Conservation (phyloP, 805 yeast genomes). For the Ogataea siamensis region DNA sequence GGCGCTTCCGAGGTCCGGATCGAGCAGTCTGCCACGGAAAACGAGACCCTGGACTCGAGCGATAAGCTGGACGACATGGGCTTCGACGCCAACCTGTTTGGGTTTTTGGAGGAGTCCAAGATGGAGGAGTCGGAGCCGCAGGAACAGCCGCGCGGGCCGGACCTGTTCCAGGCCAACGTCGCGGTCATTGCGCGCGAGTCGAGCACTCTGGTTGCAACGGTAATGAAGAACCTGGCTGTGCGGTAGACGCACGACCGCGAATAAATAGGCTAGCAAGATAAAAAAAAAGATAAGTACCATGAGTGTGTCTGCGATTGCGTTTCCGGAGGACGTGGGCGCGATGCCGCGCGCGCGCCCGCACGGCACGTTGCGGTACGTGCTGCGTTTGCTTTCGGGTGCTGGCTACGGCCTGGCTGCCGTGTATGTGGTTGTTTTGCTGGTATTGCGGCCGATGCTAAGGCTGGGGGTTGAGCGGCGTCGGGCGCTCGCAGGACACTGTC, state of each 20-base stretch:
- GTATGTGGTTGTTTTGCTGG: slow-evolving; percentile 33
- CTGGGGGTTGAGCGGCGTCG: slow-evolving; percentile 40
- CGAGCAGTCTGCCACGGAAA: slow-evolving; percentile 5
- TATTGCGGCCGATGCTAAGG: slow-evolving; percentile 41
- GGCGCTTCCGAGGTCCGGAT: slow-evolving; percentile 13
- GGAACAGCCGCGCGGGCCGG: slow-evolving; percentile 1
- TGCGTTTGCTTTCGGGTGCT: slow-evolving; percentile 35
- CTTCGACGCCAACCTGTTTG: slow-evolving; percentile 31
- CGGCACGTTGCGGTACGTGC: slow-evolving; percentile 30
- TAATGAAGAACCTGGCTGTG: slow-evolving; percentile 6
- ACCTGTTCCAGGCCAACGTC: slow-evolving; percentile 6
- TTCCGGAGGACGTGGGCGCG: slow-evolving; percentile 31
- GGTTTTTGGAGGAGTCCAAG: slow-evolving; percentile 31
- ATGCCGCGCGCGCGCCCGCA: slow-evolving; percentile 20
- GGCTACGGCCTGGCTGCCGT: slow-evolving; percentile 34
- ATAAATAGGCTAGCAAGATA: slow-evolving; percentile 7
- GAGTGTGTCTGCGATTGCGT: slow-evolving; percentile 28
- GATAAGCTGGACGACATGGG: slow-evolving; percentile 21
- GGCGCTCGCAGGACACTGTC: slow-evolving; percentile 32
- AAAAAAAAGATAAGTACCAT: slow-evolving; percentile 11
- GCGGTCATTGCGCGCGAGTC: slow-evolving; percentile 9
- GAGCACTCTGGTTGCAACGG: slow-evolving; percentile 4
- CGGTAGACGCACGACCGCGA: slow-evolving; percentile 5
- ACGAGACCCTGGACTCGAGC: slow-evolving; percentile 9
- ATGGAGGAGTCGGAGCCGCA: slow-evolving; percentile 12